These are phyloP conservation scores for Combretum micranthum DNA, from an alignment of 345 rosid species.

Conservation along the genomic window DNA sequence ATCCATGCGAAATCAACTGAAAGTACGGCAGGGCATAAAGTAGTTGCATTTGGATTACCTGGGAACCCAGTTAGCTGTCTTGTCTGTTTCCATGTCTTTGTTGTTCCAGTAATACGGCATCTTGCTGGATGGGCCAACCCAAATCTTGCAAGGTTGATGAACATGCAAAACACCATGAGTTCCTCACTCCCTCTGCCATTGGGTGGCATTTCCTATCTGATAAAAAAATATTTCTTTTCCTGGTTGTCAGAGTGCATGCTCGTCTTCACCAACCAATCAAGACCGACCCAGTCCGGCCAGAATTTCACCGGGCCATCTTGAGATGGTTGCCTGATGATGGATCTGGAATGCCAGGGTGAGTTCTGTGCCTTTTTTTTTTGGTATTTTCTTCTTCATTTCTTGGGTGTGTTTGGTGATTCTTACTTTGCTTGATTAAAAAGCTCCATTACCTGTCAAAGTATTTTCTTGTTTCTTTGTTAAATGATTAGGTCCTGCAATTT, in stretches of 20 bases:
- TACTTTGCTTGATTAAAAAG: too few relatives aligned
- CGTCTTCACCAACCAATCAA: conserved; percentile 59
- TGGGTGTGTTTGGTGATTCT: neutral
- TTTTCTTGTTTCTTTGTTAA: neutral
- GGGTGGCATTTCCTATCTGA: neutral
- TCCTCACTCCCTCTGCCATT: conserved; percentile 1
- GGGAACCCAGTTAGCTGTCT: conserved; percentile 98
- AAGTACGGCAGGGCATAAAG: conserved; percentile 29
- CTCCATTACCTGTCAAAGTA: too few relatives aligned
- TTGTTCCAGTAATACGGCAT: conserved; percentile 66
- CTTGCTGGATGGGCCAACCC: conserved; percentile 89
- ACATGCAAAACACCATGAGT: conserved; percentile 5
- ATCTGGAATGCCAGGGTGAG: conserved; percentile 82
- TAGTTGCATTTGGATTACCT: conserved; percentile 92
- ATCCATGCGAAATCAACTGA: conserved; percentile 31
- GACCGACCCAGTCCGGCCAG: conserved; percentile 55
- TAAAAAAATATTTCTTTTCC: conserved; percentile 2
- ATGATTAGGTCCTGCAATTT: too few relatives aligned
- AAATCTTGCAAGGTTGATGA: conserved; percentile 56
- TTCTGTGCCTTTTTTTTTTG: conserved; percentile 5
- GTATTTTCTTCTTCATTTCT: neutral
- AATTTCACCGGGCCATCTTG: conserved; percentile 71
- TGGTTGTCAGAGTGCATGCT: conserved; percentile 52
- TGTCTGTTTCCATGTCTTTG: conserved; percentile 86
- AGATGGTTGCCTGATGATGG: conserved; percentile 81